Evolutionary conservation across 2,329 filamentous ascomycete genomes (phyloP), one percentile per base, ranked within the genome.

Genomic region (Penicillium olsonii): DNA sequence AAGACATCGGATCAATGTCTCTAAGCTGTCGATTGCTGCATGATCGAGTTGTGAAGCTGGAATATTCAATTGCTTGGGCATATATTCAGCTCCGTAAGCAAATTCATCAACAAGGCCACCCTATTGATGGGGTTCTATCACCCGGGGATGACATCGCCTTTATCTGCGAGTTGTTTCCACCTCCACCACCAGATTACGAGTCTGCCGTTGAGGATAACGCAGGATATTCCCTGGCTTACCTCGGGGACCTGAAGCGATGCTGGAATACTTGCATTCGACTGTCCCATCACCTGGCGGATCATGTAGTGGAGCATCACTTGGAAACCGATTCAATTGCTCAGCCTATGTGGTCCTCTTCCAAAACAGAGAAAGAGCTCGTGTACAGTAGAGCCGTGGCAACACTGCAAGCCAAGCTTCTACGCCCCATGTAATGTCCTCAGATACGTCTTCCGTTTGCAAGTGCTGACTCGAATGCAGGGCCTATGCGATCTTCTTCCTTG

Each of bases 191-290:
- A 17, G 53, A 60, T 9, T 65, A 65, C 27, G 46, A 56, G 3
- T n/a, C 43, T 9, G 54, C 35, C 11, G 35, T 48, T 9, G 37
- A 37, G 9, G 54, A 54, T 27, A 54, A 54, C 19, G 60, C 58
- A 11, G 53, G 60, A n/a, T 63, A 65, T 37, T 60, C 61, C n/a
- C 52, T 65, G 17, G 59, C 52, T 11, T 65, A 65, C 42, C 37
- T 65, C 14, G 51, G 53, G 4, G 61, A 64, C 31, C 45, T 65
- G 2, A 54, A 50, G 14, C 48, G 58, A 31, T 65, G 62, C 42
- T 65, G 63, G 63, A 42, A 27, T 20, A 65, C 63, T 9, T 65
- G 63, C 19, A 53, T 65, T 37, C 52, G 51, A 14, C 50, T 65
- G 2, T 64, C 61, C n/a, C 59, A 59, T 37, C 55, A 64, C 22